A percentile compares a stretch with the other conserved stretches of the same genome.
These are phyloP conservation scores for Kluyveromyces nonfermentans DNA, from an alignment of 805 yeast genomes.

Conservation along the genomic window DNA sequence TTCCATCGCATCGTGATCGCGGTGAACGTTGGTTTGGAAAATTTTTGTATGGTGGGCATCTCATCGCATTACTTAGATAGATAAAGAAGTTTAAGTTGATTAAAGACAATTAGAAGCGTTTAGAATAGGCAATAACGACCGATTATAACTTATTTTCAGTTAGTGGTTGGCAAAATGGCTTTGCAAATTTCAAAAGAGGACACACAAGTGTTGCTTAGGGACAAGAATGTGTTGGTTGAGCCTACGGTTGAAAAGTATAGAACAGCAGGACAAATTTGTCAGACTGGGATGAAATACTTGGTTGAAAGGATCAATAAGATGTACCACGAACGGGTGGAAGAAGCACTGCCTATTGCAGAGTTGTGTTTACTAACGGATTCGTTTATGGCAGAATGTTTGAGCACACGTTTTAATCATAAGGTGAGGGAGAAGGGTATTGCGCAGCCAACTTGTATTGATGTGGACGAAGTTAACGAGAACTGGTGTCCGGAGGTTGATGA, in stretches of 20 bases:
- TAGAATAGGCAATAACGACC: no score
- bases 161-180: no score
- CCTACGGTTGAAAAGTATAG: conserved; percentile 71
- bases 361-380: conserved; percentile 79
- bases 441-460: conserved; percentile 81
- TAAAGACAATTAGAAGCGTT: no score
- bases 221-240: conserved; percentile 57
- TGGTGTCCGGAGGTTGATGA: conserved; percentile 82
- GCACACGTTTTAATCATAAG: conserved; percentile 48
- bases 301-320: conserved; percentile 59
- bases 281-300: conserved; percentile 66
- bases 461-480: conserved; percentile 67
- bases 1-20: background rate
- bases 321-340: conserved; percentile 42
- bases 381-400: conserved; percentile 51
- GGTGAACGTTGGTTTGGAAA: background rate
- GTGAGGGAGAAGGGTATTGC: conserved; percentile 88
- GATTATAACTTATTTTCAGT: no score
- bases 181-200: conserved; percentile 69
- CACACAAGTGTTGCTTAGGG: conserved; percentile 59
- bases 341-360: conserved; percentile 47
- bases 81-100: no score
- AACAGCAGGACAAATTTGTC: conserved; percentile 81
- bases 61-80: background rate
- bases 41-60: background rate